Conservation (phyloP, 2,329 filamentous ascomycete species). For the Ophiostoma novo-ulmi region DNA sequence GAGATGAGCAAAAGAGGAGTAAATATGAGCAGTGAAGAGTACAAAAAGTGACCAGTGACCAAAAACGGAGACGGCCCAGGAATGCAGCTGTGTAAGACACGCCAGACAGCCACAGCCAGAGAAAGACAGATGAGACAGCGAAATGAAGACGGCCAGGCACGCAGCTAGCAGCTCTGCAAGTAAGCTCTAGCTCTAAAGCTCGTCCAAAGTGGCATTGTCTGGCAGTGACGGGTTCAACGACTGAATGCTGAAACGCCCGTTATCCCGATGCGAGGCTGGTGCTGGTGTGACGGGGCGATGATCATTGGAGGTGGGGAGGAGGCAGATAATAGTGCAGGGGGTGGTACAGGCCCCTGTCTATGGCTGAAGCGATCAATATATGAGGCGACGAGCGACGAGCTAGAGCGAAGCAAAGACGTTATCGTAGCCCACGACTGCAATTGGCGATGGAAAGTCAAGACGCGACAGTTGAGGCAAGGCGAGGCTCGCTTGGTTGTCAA, state of each 20-base stretch:
- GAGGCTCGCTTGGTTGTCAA: not conserved
- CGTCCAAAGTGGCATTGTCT: not conserved
- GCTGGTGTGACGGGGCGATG: constrained; percentile 3
- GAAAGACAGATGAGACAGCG: not conserved
- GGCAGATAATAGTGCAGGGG: too few relatives aligned
- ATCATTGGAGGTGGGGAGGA: not conserved
- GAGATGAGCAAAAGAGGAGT: not conserved
- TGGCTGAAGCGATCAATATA: not conserved
- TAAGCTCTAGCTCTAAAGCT: not conserved
- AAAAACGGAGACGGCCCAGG: not conserved
- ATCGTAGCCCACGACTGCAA: not conserved
- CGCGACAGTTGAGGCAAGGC: not conserved
- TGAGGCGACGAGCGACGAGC: not conserved
- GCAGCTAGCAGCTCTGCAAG: not conserved
- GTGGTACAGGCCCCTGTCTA: not conserved
- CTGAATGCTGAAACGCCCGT: not conserved
- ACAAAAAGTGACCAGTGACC: not conserved
- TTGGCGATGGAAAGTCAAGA: not conserved
- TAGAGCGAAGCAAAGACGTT: not conserved
- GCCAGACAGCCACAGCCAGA: not conserved
- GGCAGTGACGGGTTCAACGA: not conserved
- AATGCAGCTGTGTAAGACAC: not conserved
- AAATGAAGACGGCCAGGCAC: not conserved
- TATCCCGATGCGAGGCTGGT: constrained; percentile 7
- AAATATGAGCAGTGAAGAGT: not conserved